Conservation (phyloP, 371 early-diverging fungal species). For the Circinella minor region DNA sequence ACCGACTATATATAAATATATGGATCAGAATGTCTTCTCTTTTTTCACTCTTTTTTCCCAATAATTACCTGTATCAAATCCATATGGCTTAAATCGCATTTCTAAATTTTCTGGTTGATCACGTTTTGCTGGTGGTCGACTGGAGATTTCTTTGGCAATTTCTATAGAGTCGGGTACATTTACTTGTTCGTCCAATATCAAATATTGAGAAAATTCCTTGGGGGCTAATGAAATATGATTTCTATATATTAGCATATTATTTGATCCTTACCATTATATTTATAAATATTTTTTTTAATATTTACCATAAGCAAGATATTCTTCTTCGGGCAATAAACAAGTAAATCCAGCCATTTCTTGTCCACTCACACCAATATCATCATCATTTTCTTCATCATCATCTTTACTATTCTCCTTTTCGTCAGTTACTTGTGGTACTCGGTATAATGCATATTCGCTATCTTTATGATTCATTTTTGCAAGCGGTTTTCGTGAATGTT, state of each 20-base stretch:
- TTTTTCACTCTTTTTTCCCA: background rate
- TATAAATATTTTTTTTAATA: background rate
- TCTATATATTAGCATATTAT: too few relatives aligned
- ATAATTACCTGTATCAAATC: conserved; percentile 28
- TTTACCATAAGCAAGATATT: conserved; percentile 40
- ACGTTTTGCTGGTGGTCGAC: conserved; percentile 41
- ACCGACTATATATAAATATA: background rate
- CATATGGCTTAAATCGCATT: conserved; percentile 53
- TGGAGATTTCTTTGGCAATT: conserved; percentile 41
- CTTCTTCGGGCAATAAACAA: conserved; percentile 45
- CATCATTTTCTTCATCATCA: conserved; percentile 19
- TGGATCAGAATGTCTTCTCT: background rate
- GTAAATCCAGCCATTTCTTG: conserved; percentile 53
- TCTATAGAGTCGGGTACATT: conserved; percentile 45
- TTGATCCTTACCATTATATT: background rate
- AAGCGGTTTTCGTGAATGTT: conserved; percentile 21
- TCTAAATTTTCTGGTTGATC: conserved; percentile 51
- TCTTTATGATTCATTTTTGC: conserved; percentile 33
- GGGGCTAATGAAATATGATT: conserved; percentile 25
- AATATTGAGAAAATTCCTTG: conserved; percentile 36
- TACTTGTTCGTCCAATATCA: conserved; percentile 49
- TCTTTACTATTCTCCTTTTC: conserved; percentile 14
- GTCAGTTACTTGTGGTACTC: conserved; percentile 27
- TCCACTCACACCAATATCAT: conserved; percentile 48
- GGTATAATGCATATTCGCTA: conserved; percentile 36